Base-by-base conservation (phyloP, 441 rosid species). In the Omphalea diandra region DNA sequence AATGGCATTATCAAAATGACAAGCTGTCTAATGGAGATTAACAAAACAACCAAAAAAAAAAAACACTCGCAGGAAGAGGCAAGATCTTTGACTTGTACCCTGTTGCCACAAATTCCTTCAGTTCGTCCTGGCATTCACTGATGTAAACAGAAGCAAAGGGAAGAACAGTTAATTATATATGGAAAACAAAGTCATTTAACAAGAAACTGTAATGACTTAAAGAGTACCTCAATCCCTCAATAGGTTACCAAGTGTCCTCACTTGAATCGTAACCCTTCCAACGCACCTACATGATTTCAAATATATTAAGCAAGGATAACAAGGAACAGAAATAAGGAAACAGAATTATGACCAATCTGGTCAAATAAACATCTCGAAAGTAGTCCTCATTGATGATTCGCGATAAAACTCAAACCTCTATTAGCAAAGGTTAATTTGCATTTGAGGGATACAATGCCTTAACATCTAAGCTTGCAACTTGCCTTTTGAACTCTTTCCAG, bases 181-280 rank as follows among this genome's bases (percentile, higher is more conserved):
- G 12, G 12, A 36, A 18, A 1, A 5, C 22, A 31, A 46, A 33
- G 12, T 1, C 26, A 43, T 22, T 22, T 20, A 26, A 11, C 44
- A 3, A 1, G 41, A 22, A n/a, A 57, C 47, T 11, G 63, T 18
- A 65, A 43, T 17, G 44, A 32, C n/a, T n/a, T 20, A 57, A 29
- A 65, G 26, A 50, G 61, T 71, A 84, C 84, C 73, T 36, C 47
- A 82, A 26, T 56, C 82, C 82, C 17, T 72, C 69, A 60, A 56
- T 60, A 12, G 86, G 83, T 52, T 84, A 84, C 86, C 86, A 84
- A 12, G 84, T 76, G 43, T 82, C 75, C 70, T 32, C 65, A 59
- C 38, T 44, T 2, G 52, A 40, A 38, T 40, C 71, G 40, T 67
- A 67, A 18, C 71, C 63, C 71, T 55, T 67, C 71, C 71, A 67